Percentiles rank a stretch among this genome's conserved stretches.
phyloP scores from a whole-genome alignment of 495 filamentous ascomycete species.

The Xylaria intraflava region DNA sequence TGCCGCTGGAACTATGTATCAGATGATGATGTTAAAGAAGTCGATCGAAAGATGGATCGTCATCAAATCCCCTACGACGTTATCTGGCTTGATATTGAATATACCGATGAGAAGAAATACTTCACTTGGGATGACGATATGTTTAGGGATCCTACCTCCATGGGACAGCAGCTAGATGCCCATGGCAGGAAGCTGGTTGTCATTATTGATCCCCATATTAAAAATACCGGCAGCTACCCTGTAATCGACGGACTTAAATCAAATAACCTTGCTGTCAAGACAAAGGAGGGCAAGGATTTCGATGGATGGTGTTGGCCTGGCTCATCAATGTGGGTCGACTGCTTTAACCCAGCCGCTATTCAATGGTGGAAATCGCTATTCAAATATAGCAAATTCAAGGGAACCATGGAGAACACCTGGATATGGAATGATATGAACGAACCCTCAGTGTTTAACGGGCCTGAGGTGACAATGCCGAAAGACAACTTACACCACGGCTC shows the following conservation, averaged over 20 bases:
- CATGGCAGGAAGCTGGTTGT: constrained; percentile 85
- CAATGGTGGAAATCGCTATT: constrained; percentile 88
- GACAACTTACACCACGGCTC: constrained; percentile 86
- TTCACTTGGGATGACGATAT: constrained; percentile 90
- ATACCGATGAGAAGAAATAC: constrained; percentile 92
- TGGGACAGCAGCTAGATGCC: constrained; percentile 77
- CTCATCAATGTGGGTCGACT: constrained; percentile 90
- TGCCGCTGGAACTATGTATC: constrained; percentile 98
- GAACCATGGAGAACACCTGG: constrained; percentile 73
- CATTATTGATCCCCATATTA: constrained; percentile 97
- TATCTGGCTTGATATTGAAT: constrained; percentile 98
- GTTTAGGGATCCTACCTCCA: constrained; percentile 77
- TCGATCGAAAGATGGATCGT: constrained; percentile 93
- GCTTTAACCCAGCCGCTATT: constrained; percentile 79
- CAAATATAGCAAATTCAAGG: constrained; percentile 79
- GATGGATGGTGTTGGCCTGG: constrained; percentile 99
- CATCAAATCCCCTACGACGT: constrained; percentile 93
- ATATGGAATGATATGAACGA: constrained; percentile 99
- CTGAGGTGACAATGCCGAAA: constrained; percentile 96
- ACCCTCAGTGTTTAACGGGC: constrained; percentile 96
- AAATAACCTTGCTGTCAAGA: constrained; percentile 72
- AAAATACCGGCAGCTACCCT: constrained; percentile 72
- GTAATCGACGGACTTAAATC: constrained; percentile 75
- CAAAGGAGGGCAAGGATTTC: constrained; percentile 83
- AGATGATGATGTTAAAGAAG: constrained; percentile 91